Evolutionary conservation across 352 stramenopile species (phyloP), one percentile per base, ranked within the genome.

Genomic region (Nothophytophthora sp.): DNA sequence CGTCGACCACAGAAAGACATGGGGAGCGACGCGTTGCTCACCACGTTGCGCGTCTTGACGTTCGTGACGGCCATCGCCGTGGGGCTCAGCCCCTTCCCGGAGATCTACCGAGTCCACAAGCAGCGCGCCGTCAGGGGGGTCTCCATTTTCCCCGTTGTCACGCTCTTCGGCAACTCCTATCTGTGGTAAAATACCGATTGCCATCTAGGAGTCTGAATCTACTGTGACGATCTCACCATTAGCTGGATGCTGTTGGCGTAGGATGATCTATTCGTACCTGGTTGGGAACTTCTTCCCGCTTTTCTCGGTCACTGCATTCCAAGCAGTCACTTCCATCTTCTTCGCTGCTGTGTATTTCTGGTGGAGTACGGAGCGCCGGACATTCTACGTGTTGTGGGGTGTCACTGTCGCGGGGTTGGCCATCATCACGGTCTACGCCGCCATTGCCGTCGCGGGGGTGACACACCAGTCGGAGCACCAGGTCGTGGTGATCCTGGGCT

Each of bases 341-440:
- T 73, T 67, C 49, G 60, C 52, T n/a, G 6, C 60, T 13, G 44
- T 73, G 2, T 73, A 69, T 50, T 64, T 46, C 49, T 50, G 55
- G 4, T 64, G 49, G 49, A 64, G 49, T 22, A 15, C 36, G 1
- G 28, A 64, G 42, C 49, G 57, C 23, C 43, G 56, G 16, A 33
- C 19, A 9, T 33, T 69, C 16, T 33, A 32, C 13, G 55, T 56
- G 18, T 2, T 56, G 1, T 60, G 60, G 20, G 29, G 50, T 2
- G 51, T 42, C 24, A 50, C 50, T 18, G 48, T 30, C 41, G 52
- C 56, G 23, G 29, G 41, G 0, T 29, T 70, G 0, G 58, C 48
- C 35, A 45, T 59, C 8, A 37, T 57, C 13, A 50, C 60, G 30
- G 62, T 67, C 10, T 84, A 81, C 45, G 56, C 68, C 12, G 55